Base-by-base conservation (phyloP, 768 basidiomycete species). In the Fistulinella prunicolor region DNA sequence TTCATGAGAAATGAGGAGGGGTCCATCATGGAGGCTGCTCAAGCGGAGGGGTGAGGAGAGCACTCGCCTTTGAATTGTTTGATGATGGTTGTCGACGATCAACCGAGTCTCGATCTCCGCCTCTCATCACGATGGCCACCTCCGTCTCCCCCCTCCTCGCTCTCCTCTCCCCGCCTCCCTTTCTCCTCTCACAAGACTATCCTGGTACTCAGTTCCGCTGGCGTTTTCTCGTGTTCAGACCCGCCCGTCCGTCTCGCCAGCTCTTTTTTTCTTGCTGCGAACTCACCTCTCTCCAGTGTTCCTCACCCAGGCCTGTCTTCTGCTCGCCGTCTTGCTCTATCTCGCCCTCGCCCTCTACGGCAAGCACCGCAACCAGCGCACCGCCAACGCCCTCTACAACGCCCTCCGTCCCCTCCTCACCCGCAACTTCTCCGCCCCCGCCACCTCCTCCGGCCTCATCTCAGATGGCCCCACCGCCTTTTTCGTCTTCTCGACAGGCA, bases 401-500 rank as follows among this genome's bases (percentile, higher is more conserved):
- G 76, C 80, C 17, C 79, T 91, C 66, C 65, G 70, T 20, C 67
- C 76, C 8, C 64, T 89, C 54, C 77, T 86, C 50, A 64, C 75
- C 38, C 67, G 77, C 29, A 91, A 95, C 66, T 96, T 96, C 71
- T 83, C 89, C 10, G 76, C 71, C 38, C 85, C 90, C 2, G 44
- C 65, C 1, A 72, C 76, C 9, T 73, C 71, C 29, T 70, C 70
- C 5, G 80, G 79, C 9, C 68, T 86, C 41, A 75, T 76, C 28
- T 47, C 73, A 34, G 91, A 93, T 58, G 90, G 89, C 17, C 74
- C 84, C 57, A 76, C 83, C 3, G 89, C 92, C 70, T 87, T 83
- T 62, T 89, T 91, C 73, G 76, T 77, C 62, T 96, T 88, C 70
- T 90, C 90, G 35, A 93, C 92, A 3, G 94, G 94, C 45, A 74